Base-by-base conservation (phyloP, 495 filamentous ascomycete genomes). In the Penicillium coprophilum region DNA sequence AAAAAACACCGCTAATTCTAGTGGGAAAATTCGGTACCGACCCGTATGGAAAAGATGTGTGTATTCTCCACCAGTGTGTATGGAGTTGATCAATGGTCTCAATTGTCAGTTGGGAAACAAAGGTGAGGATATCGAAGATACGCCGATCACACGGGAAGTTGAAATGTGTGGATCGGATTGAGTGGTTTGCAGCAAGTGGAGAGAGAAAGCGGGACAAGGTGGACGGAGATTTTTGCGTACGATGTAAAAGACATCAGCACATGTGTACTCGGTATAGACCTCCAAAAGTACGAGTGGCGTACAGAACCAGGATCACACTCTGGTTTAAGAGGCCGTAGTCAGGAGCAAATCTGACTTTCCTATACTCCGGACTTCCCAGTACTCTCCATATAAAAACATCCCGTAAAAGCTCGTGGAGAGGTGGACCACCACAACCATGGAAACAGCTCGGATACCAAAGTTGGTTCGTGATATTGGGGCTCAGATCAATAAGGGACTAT, bases 91-190 rank as follows among this genome's bases (percentile, higher is more conserved):
- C n/a, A 24, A 45, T 45, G 20, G 12, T 24, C 21, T 23, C 6
- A 27, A 27, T 15, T 12, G 12, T n/a, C n/a, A n/a, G 4, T 12
- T 45, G 11, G 13, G 43, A 38, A 38, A n/a, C n/a, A 17, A n/a
- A 38, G 17, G n/a, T 17, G 24, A 27, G 24, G 0, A 40, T 40
- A 17, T 20, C 4, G 1, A 19, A 43, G 12, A 43, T 19, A 43
- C 56, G 71, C 66, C 69, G 69, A 74, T 74, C 71, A 74, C 65
- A 66, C 71, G 71, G 71, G 69, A 72, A 65, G 61, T 66, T 28
- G 12, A 34, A 57, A 57, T 61, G 34, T 57, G 61, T 61, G 55
- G 70, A 71, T 70, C 66, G 38, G 41, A 57, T 56, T 51, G 43
- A 57, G 59, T 60, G 56, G 46, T 55, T 62, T 56, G 59, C 50